A percentile compares a stretch with the other conserved stretches of the same genome.
These are phyloP conservation scores for Phellinidium pouzarii DNA, from an alignment of 1,284 basidiomycete genomes.

Conservation along the genomic window DNA sequence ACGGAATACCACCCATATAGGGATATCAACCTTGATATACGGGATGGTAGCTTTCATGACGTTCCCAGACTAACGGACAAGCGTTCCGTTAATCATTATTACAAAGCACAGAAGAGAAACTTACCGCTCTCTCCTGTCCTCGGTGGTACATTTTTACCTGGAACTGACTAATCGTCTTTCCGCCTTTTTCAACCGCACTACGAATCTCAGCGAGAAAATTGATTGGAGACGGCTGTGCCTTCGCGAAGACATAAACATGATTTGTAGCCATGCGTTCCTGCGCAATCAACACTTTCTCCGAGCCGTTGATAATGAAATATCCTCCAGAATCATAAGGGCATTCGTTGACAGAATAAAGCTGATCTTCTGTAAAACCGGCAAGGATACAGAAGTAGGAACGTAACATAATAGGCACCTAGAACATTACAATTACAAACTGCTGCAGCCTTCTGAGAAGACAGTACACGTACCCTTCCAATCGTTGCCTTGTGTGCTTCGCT, in stretches of 20 bases:
- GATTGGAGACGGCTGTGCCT: slow-evolving; percentile 93
- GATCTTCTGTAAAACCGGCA: slow-evolving; percentile 69
- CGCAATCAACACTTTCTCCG: slow-evolving; percentile 98
- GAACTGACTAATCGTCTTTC: slow-evolving; percentile 97
- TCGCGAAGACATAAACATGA: slow-evolving; percentile 99
- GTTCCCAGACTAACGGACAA: slow-evolving; percentile 61
- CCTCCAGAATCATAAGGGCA: slow-evolving; percentile 98
- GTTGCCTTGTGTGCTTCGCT: not conserved
- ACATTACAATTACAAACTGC: slow-evolving; percentile 14
- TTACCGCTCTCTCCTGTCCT: slow-evolving; percentile 78
- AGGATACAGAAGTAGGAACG: slow-evolving; percentile 95
- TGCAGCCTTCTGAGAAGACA: not conserved
- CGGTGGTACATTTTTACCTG: slow-evolving; percentile 96
- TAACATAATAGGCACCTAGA: slow-evolving; percentile 94
- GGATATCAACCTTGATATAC: slow-evolving; percentile 97
- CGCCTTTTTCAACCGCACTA: slow-evolving; percentile 96
- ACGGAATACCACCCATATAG: slow-evolving; percentile 98
- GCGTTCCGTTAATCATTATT: not conserved
- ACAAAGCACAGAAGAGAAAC: slow-evolving; percentile 28
- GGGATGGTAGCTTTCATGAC: slow-evolving; percentile 97
- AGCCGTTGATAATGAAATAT: slow-evolving; percentile 99
- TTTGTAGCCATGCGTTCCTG: slow-evolving; percentile 99
- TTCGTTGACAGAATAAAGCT: slow-evolving; percentile 89
- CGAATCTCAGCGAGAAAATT: slow-evolving; percentile 97
- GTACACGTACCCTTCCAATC: slow-evolving; percentile 4